Base-by-base conservation (phyloP, 345 rosid genomes). In the Cardiospermum halicacabum region DNA sequence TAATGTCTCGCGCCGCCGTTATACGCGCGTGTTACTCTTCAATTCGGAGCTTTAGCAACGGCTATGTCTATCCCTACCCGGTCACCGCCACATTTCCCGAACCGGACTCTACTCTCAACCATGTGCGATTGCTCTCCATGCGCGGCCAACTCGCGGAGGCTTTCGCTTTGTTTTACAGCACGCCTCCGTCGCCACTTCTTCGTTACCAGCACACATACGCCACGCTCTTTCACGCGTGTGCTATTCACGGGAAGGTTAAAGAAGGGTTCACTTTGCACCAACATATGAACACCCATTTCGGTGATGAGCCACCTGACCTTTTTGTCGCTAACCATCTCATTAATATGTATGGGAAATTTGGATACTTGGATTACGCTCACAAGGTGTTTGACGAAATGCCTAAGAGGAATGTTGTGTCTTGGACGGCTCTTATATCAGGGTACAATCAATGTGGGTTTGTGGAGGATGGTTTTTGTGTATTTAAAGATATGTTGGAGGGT, bases 381-480 rank as follows among this genome's bases (percentile, higher is more conserved):
- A 68, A 69, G 3, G 15, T 89, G 84, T 86, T 92, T 58, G 96
- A 83, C 30, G 74, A 70, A 65, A 92, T 92, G 98, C 77, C 75
- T 47, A 64, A 53, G 0, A 81, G 91, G 73, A 92, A 92, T 50
- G 69, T 83, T 40, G 91, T 92, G 42, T 85, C 96, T 11, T 92
- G 96, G 93, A 84, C 93, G 1, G 85, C 88, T 2, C 74, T 92
- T 34, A 75, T 89, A 51, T 84, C 96, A 0, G 96, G 93, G 18
- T 89, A 84, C 32, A 87, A 83, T 0, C 89, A 87, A 56, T 65
- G 65, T 13, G 93, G 96, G 53, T 66, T 21, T 0, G 65, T 59
- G 31, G 54, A 54, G 42, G 92, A 85, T 32, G 78, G 88, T 3
- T 81, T 79, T 54, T 26, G 45, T 56, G 39, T 89, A 69, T 82